Percentiles rank a stretch among this genome's conserved stretches.
These are phyloP conservation scores for Hymenotorrendiella dingleyae DNA, from an alignment of 2,329 filamentous ascomycete genomes.

Conservation along the genomic window DNA sequence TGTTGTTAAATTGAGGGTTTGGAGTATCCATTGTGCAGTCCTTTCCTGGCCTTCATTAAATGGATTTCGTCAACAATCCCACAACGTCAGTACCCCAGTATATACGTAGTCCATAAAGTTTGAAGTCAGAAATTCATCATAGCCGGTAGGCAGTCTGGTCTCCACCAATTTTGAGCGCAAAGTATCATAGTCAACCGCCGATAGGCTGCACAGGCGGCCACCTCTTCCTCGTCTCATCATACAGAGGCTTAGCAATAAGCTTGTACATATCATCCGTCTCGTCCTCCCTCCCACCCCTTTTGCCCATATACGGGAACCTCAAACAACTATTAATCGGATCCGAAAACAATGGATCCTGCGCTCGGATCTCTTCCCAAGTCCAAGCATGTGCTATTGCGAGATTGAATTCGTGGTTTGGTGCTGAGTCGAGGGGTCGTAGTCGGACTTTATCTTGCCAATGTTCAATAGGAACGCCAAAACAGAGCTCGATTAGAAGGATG, in stretches of 20 bases:
- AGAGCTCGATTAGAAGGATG: slow-evolving; percentile 9
- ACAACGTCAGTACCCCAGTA: too few relatives aligned
- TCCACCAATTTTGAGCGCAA: too few relatives aligned
- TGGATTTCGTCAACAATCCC: too few relatives aligned
- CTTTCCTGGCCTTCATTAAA: too few relatives aligned
- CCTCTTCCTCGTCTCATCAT: not conserved
- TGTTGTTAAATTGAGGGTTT: too few relatives aligned
- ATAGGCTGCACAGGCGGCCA: not conserved
- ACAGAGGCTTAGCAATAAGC: not conserved
- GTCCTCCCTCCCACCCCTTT: not conserved
- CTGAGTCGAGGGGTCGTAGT: not conserved
- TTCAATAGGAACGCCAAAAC: slow-evolving; percentile 5
- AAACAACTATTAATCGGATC: not conserved
- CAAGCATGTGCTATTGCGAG: not conserved
- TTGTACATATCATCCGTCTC: not conserved
- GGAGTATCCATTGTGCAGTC: too few relatives aligned
- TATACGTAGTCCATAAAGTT: too few relatives aligned
- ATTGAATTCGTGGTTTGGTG: not conserved
- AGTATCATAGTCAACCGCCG: too few relatives aligned
- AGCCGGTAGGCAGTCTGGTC: too few relatives aligned
- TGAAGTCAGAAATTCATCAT: too few relatives aligned
- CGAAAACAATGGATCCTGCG: not conserved
- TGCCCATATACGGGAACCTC: not conserved
- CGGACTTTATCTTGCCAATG: slow-evolving; percentile 1
- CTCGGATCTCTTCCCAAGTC: not conserved